A percentile compares a stretch with the other conserved stretches of the same genome.
These are phyloP conservation scores for Bisporella sp. DNA, from an alignment of 2,329 filamentous ascomycete genomes.

Conservation along the genomic window DNA sequence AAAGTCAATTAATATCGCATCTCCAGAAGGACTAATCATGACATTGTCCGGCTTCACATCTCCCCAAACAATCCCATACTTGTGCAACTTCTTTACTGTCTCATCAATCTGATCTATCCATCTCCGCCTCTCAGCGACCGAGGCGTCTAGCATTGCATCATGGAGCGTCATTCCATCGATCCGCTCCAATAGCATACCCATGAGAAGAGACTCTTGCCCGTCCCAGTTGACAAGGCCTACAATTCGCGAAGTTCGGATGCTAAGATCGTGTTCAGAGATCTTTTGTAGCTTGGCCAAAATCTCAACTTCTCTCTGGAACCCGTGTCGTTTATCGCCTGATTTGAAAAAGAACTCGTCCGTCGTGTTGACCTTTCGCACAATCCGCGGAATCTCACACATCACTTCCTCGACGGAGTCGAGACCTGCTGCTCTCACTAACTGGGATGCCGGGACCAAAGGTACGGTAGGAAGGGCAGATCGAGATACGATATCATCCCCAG, in stretches of 20 bases:
- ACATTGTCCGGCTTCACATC: slow-evolving; percentile 96
- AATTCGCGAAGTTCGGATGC: slow-evolving; percentile 8
- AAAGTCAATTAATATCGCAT: slow-evolving; percentile 98
- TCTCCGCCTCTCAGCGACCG: slow-evolving; percentile 6
- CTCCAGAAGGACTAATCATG: slow-evolving; percentile 86
- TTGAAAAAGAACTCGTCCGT: slow-evolving; percentile 7
- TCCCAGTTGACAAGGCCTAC: slow-evolving; percentile 9
- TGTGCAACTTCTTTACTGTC: slow-evolving; percentile 31
- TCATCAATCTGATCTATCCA: slow-evolving; percentile 10
- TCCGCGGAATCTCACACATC: slow-evolving; percentile 7
- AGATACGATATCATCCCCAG: slow-evolving; percentile 6
- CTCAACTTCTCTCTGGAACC: slow-evolving; percentile 7
- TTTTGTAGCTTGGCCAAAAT: slow-evolving; percentile 7
- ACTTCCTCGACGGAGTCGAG: slow-evolving; percentile 7
- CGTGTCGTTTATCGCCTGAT: slow-evolving; percentile 4
- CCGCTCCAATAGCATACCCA: slow-evolving; percentile 9
- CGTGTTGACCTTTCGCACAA: slow-evolving; percentile 6
- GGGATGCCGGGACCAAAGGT: slow-evolving; percentile 4
- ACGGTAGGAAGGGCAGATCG: slow-evolving; percentile 5
- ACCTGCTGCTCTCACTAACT: slow-evolving; percentile 6
- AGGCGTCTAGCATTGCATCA: slow-evolving; percentile 6
- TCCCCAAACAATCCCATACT: slow-evolving; percentile 31
- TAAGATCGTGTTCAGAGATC: slow-evolving; percentile 7
- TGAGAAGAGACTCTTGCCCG: slow-evolving; percentile 8
- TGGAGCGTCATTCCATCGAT: slow-evolving; percentile 8